phyloP scores from a whole-genome alignment of 768 basidiomycete genomes.

The Artomyces pyxidatus region DNA sequence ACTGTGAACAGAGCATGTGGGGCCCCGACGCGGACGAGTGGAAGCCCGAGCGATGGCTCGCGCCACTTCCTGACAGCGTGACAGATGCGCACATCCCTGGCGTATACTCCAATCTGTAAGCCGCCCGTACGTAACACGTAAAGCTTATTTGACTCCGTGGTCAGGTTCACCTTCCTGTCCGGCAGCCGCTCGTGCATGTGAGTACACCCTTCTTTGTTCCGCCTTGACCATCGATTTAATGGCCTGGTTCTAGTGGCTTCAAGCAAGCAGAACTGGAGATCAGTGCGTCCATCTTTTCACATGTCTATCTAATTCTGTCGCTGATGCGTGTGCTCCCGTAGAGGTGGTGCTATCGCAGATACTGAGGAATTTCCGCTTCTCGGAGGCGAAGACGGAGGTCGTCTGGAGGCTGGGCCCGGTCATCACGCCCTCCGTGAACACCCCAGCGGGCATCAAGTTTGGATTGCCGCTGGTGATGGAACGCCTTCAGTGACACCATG shows the following conservation, averaged over 20 bases:
- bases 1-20: slow-evolving; percentile 26
- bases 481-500: too few relatives aligned
- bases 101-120: slow-evolving; percentile 25
- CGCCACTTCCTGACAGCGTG: slow-evolving; percentile 16
- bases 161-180: slow-evolving; percentile 1
- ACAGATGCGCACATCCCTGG: slow-evolving; percentile 24
- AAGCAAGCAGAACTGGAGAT: slow-evolving; percentile 5
- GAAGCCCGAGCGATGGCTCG: slow-evolving; percentile 37
- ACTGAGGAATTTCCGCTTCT: too few relatives aligned
- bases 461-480: too few relatives aligned
- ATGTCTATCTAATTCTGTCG: too few relatives aligned
- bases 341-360: too few relatives aligned
- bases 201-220: background rate
- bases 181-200: slow-evolving; percentile 3
- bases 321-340: too few relatives aligned
- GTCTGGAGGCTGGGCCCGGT: too few relatives aligned
- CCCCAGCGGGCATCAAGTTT: too few relatives aligned
- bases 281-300: too few relatives aligned
- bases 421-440: too few relatives aligned
- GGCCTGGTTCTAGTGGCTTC: background rate
- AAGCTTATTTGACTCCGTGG: background rate
- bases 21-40: slow-evolving; percentile 34
- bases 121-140: background rate
- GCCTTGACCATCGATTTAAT: background rate
- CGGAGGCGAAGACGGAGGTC: too few relatives aligned